Evolutionary conservation across 2,329 filamentous ascomycete species (phyloP).

Genomic region (Onygenales sp.): DNA sequence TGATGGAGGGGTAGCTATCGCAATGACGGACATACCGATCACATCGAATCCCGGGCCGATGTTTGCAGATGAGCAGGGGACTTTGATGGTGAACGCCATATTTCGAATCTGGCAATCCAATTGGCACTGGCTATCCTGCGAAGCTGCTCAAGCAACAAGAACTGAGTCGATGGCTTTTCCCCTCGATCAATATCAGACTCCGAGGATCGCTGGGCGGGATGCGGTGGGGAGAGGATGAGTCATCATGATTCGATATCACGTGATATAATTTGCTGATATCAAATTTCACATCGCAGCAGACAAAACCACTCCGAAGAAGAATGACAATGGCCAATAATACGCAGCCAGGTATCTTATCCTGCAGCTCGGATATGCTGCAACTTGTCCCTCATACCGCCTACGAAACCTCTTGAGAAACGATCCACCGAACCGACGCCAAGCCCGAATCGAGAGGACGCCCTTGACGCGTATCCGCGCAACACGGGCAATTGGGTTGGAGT

Average conservation of each 20-base stretch:
- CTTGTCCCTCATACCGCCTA: too few species aligned
- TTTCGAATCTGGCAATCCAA: neutral
- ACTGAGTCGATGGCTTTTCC: neutral
- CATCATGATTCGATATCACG: neutral
- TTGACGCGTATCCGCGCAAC: too few species aligned
- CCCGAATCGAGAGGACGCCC: too few species aligned
- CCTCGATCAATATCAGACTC: neutral
- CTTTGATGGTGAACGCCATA: slow-evolving; percentile 55
- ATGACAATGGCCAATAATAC: too few species aligned
- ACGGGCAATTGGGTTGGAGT: too few species aligned
- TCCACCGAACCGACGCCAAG: too few species aligned
- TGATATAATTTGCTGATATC: neutral
- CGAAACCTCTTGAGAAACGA: too few species aligned
- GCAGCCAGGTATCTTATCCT: too few species aligned
- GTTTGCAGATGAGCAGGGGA: slow-evolving; percentile 92
- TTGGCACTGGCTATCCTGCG: neutral
- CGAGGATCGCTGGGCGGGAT: neutral
- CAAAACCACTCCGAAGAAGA: too few species aligned
- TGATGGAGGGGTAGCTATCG: neutral
- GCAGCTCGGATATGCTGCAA: too few species aligned
- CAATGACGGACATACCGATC: slow-evolving; percentile 40
- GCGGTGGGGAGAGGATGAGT: neutral
- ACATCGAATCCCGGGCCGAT: slow-evolving; percentile 97
- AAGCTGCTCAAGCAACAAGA: neutral
- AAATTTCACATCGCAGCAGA: neutral